Evolutionary conservation across 768 basidiomycete species (phyloP), one percentile per base, ranked within the genome.

Genomic region (Hirschioporus abietinus): DNA sequence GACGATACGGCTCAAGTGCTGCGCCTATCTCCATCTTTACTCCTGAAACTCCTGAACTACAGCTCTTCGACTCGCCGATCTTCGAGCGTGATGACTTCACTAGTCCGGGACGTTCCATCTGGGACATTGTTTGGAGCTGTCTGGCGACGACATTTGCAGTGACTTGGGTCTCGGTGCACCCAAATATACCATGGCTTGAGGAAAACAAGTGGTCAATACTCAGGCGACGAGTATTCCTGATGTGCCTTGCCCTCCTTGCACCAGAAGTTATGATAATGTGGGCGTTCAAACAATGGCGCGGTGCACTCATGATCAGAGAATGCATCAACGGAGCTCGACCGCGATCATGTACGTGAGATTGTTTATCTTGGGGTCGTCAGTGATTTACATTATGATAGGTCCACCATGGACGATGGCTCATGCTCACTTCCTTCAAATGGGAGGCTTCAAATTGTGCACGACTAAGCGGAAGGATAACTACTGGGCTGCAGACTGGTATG

Each of bases 141-240:
- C 10, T 66, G 20, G 20, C 64, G 25, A 66, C 66, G 8, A 35
- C 66, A 20, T 66, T 66, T 17, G 34, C 65, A 1, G 35, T 64
- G 25, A 66, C 66, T 3, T 66, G 64, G 66, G 65, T 66, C 4
- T 20, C 65, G 7, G 64, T 76, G 15, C 77, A 77, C 24, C 75
- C 73, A 12, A 76, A 78, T 66, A 69, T 78, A 18, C 74, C 76
- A 5, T 58, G 30, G 35, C 66, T 68, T 1, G 60, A 72, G 8
- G 71, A 70, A 12, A 58, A 65, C n/a, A 24, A 23, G 26, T 65
- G 35, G 1, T 34, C 59, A 18, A 30, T 64, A 20, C 36, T 58
- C 18, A 65, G 68, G 18, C 63, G 71, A 10, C 58, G 65, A 23
- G 30, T 65, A 1, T 35, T 25, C 20, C 9, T 66, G 34, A 66